Evolutionary conservation across 495 filamentous ascomycete genomes (phyloP).

Genomic region (Trypethelium eluteriae): DNA sequence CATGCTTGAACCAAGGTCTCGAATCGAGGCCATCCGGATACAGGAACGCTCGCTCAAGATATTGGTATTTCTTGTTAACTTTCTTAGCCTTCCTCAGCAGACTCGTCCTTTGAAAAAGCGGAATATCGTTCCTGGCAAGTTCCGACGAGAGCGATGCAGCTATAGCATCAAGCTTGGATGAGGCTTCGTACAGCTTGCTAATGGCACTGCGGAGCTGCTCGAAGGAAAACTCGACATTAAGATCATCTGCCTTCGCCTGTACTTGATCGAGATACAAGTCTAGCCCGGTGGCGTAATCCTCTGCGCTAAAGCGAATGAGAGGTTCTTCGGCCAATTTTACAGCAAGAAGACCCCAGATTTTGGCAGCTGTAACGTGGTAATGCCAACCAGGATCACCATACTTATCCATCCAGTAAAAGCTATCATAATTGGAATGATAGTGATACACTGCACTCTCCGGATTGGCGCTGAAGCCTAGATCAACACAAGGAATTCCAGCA

Average conservation of each 20-base stretch:
- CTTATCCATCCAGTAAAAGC: constrained; percentile 66
- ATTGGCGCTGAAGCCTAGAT: constrained; percentile 49
- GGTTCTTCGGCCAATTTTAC: constrained; percentile 38
- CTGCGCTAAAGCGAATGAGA: constrained; percentile 37
- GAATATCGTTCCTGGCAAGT: constrained; percentile 43
- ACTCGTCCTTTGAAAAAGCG: constrained; percentile 24
- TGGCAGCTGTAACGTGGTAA: constrained; percentile 55
- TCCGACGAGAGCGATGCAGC: constrained; percentile 46
- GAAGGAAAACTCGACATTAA: constrained; percentile 30
- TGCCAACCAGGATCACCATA: constrained; percentile 56
- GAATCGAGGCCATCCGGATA: constrained; percentile 51
- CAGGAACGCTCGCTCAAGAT: constrained; percentile 55
- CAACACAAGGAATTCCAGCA: constrained; percentile 57
- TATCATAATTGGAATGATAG: constrained; percentile 74
- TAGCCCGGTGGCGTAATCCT: constrained; percentile 35
- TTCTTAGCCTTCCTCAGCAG: constrained; percentile 56
- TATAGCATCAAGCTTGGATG: constrained; percentile 47
- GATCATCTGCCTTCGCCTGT: constrained; percentile 39
- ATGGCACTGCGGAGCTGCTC: constrained; percentile 43
- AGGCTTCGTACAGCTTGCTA: constrained; percentile 39
- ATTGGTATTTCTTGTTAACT: constrained; percentile 55
- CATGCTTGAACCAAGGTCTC: constrained; percentile 58
- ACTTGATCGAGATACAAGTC: constrained; percentile 46
- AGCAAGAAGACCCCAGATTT: constrained; percentile 45
- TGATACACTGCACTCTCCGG: constrained; percentile 53